A percentile compares a stretch with the other conserved stretches of the same genome.
phyloP scores from a whole-genome alignment of 2,329 filamentous ascomycete genomes.

The Ceratocystis cubensis region DNA sequence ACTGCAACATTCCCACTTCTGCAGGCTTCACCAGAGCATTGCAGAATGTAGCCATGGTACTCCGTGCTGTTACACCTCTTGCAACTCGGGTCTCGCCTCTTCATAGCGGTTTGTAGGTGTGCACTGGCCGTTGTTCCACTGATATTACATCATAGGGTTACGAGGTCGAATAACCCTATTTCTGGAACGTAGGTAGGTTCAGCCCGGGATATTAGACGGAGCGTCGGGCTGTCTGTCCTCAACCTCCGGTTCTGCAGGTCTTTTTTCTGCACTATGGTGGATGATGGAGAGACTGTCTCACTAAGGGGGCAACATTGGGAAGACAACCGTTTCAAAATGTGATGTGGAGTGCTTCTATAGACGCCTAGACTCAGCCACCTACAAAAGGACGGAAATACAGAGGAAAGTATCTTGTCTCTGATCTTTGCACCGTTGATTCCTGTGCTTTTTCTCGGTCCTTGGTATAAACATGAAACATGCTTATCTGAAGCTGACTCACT shows the following conservation, averaged over 20 bases:
- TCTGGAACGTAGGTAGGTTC: not conserved
- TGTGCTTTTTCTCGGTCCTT: not conserved
- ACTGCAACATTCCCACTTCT: not conserved
- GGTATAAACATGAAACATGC: slow-evolving; percentile 2
- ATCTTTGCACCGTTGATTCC: not conserved
- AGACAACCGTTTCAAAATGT: not conserved
- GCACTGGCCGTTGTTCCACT: too few species aligned
- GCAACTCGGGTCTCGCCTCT: not conserved
- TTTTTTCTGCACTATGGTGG: not conserved
- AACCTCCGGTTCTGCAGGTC: not conserved
- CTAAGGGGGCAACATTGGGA: not conserved
- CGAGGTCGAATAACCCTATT: not conserved
- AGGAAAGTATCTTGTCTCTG: not conserved
- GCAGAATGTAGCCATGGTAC: not conserved
- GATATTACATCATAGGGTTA: not conserved
- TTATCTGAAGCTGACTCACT: not conserved
- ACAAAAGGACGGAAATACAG: not conserved
- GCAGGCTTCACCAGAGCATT: not conserved
- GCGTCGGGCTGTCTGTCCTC: not conserved
- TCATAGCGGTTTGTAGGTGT: not conserved
- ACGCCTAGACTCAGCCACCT: slow-evolving; percentile 4
- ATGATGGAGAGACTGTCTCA: not conserved
- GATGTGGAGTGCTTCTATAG: not conserved
- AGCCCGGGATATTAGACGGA: not conserved
- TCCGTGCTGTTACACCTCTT: not conserved